Evolutionary conservation across 306 rosid species (phyloP).

Genomic region (Prunus mira): DNA sequence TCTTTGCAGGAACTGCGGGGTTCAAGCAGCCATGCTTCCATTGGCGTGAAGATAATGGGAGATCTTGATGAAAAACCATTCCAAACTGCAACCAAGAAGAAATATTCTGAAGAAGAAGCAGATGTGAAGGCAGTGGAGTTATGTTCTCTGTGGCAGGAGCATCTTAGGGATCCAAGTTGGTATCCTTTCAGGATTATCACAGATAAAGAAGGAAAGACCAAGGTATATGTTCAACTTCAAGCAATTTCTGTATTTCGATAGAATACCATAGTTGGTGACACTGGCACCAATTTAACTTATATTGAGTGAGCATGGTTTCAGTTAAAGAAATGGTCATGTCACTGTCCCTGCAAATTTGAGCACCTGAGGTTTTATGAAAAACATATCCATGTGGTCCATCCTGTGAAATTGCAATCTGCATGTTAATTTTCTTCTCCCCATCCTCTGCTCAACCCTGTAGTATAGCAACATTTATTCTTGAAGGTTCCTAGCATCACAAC

Average conservation of each 20-base stretch:
- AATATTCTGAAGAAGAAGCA: constrained; percentile 28
- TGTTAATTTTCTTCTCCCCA: background rate
- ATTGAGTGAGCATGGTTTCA: background rate
- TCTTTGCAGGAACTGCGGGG: constrained; percentile 37
- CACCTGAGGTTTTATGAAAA: background rate
- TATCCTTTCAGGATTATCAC: constrained; percentile 59
- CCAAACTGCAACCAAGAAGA: constrained; percentile 31
- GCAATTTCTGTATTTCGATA: background rate
- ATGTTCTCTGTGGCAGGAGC: constrained; percentile 56
- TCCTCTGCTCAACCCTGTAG: background rate
- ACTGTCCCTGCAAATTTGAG: background rate
- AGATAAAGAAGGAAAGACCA: constrained; percentile 25
- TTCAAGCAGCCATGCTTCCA: constrained; percentile 20
- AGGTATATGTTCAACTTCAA: constrained; percentile 27
- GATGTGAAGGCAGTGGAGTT: constrained; percentile 31
- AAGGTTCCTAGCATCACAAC: background rate
- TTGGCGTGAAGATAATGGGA: constrained; percentile 55
- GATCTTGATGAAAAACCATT: constrained; percentile 59
- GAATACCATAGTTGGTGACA: background rate
- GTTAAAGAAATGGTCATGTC: background rate
- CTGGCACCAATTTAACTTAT: background rate
- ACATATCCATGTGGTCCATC: background rate
- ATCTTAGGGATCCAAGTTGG: constrained; percentile 76
- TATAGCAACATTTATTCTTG: background rate
- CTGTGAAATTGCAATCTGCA: background rate